phyloP scores from a whole-genome alignment of 352 stramenopile species.

The Phytophthora pinifolia region DNA sequence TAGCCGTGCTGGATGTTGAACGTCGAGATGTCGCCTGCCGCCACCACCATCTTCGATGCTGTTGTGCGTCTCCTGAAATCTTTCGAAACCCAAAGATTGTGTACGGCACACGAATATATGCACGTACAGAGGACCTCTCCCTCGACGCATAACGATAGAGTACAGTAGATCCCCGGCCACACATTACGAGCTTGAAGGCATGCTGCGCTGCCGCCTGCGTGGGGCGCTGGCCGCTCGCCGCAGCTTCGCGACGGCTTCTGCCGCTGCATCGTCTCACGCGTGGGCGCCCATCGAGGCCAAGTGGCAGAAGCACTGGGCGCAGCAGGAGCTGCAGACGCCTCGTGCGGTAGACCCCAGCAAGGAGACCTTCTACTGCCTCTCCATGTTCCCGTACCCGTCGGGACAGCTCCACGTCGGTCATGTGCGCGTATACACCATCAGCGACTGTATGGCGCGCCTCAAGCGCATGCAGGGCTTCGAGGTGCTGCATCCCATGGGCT shows the following conservation, averaged over 20 bases:
- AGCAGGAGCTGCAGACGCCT: conserved; percentile 12
- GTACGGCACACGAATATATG: background rate
- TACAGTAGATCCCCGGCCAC: no score
- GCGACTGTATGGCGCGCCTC: conserved; percentile 97
- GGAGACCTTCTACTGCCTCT: conserved; percentile 86
- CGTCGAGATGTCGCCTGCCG: conserved; percentile 90
- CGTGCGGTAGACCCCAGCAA: conserved; percentile 27
- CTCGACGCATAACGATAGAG: background rate
- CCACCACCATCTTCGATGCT: conserved; percentile 42
- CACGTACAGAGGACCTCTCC: background rate
- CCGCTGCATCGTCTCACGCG: conserved; percentile 20
- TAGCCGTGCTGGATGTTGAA: conserved; percentile 99
- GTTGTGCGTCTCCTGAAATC: conserved; percentile 3
- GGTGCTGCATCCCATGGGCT: conserved; percentile 99
- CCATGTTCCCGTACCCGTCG: conserved; percentile 99
- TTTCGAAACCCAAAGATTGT: conserved; percentile 1
- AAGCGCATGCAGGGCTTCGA: conserved; percentile 97
- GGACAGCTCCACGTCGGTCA: conserved; percentile 98
- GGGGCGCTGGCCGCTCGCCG: conserved; percentile 17
- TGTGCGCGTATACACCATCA: conserved; percentile 99
- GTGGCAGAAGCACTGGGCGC: conserved; percentile 69
- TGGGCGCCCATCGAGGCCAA: conserved; percentile 68
- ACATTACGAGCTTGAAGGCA: background rate
- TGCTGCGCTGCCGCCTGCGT: conserved; percentile 25
- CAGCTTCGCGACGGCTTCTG: conserved; percentile 23